Conservation (phyloP, 768 basidiomycete genomes). For the Russula sp. region DNA sequence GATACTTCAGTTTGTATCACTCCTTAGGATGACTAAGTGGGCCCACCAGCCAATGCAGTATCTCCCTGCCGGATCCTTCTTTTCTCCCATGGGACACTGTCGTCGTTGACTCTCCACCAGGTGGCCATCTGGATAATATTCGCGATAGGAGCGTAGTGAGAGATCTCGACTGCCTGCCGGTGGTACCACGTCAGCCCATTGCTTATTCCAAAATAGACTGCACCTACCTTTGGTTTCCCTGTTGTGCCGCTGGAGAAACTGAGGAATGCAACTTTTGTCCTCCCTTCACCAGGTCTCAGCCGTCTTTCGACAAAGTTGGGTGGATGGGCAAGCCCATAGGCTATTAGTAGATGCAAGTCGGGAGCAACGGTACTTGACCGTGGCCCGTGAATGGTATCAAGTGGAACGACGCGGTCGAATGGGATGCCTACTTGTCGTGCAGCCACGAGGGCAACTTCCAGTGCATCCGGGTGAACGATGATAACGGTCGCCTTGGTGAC, state of each 20-base stretch:
- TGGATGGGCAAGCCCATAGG: constrained; percentile 39
- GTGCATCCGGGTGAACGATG: constrained; percentile 35
- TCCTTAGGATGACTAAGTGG: neutral
- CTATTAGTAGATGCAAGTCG: constrained; percentile 49
- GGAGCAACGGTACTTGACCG: constrained; percentile 11
- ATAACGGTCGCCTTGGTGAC: constrained; percentile 31
- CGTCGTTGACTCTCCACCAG: constrained; percentile 31
- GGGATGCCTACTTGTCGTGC: constrained; percentile 37
- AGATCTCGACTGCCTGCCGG: constrained; percentile 58
- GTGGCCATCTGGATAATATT: constrained; percentile 41
- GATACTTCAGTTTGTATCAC: constrained; percentile 12
- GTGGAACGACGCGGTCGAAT: constrained; percentile 34
- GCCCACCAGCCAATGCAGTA: constrained; percentile 52
- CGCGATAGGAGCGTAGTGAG: constrained; percentile 60
- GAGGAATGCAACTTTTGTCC: constrained; percentile 60
- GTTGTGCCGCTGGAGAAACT: constrained; percentile 77
- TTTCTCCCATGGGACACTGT: constrained; percentile 40
- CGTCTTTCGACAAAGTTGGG: constrained; percentile 46
- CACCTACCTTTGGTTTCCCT: constrained; percentile 43
- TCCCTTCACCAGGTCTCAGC: constrained; percentile 56
- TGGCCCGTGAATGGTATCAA: constrained; percentile 29
- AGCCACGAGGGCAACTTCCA: constrained; percentile 36
- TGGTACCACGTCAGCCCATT: constrained; percentile 34
- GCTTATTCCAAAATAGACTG: constrained; percentile 33
- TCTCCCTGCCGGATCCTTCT: constrained; percentile 53